Evolutionary conservation across 495 filamentous ascomycete species (phyloP), one percentile per base, ranked within the genome.

Genomic region (Penicillium flavigenum): DNA sequence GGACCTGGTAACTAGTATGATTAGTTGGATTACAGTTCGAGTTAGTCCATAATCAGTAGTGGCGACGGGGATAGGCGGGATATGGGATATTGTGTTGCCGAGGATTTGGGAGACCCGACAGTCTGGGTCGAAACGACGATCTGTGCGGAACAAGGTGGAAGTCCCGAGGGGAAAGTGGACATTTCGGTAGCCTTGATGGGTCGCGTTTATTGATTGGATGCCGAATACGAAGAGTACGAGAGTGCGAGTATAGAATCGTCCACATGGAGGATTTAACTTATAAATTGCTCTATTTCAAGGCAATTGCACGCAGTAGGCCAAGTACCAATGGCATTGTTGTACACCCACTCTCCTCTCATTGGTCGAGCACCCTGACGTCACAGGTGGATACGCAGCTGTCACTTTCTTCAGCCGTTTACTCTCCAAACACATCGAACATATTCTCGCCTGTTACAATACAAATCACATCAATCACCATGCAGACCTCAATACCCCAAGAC

Each of bases 291-390:
- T 14, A 16, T 1, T 27, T 8, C 10, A 16, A 16, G 14, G 34
- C 9, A 9, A 31, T 31, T 31, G 3, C 2, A 10, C 29, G 3
- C 9, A 31, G 29, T 11, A 31, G 29, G 2, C 10, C 29, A 31
- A 4, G 7, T 8, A 31, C 29, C 29, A 3, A 31, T 31, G 9
- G 9, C 29, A 31, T 29, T 29, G 29, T 34, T 38, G 14, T 38
- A 38, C 34, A n/a, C n/a, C 14, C 14, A 38, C 34, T 6, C 14
- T 36, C 5, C 34, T 38, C 34, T 22, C 8, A 48, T 48, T 51
- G 44, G 56, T 47, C 41, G 29, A 36, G 46, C 22, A 34, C 34
- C n/a, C 19, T 67, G 64, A 67, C 64, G 64, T 64, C 64, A 67
- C 61, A 24, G 26, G 29, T 19, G 43, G 41, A 26, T 45, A 45